These are phyloP conservation scores for Camptophora hylomeconis DNA, from an alignment of 2,329 filamentous ascomycete species.

Conservation along the genomic window DNA sequence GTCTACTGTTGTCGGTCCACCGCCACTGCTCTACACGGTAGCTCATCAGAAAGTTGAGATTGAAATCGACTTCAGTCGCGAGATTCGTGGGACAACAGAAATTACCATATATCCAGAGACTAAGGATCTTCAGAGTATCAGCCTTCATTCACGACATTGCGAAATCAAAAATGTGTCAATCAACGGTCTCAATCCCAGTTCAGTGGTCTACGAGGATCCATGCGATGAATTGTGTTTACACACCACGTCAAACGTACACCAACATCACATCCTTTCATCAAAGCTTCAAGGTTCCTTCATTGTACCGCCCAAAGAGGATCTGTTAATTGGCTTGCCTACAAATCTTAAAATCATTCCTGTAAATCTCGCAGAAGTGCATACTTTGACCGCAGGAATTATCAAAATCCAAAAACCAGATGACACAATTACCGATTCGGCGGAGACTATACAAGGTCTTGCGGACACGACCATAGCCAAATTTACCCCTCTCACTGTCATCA, in stretches of 20 bases:
- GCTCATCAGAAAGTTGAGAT: slow-evolving; percentile 79
- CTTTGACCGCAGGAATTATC: slow-evolving; percentile 35
- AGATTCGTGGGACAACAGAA: slow-evolving; percentile 66
- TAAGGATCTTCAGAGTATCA: slow-evolving; percentile 41
- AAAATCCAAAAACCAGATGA: slow-evolving; percentile 24
- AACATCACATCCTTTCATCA: slow-evolving; percentile 64
- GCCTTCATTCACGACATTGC: slow-evolving; percentile 51
- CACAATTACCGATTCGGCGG: slow-evolving; percentile 21
- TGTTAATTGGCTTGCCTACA: slow-evolving; percentile 47
- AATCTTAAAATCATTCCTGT: slow-evolving; percentile 27
- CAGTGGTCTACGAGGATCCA: slow-evolving; percentile 27
- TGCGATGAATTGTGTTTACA: slow-evolving; percentile 26
- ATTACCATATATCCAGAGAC: slow-evolving; percentile 61
- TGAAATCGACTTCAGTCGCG: slow-evolving; percentile 72
- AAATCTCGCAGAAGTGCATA: slow-evolving; percentile 48
- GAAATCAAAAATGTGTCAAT: slow-evolving; percentile 39
- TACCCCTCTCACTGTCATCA: slow-evolving; percentile 48
- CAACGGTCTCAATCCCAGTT: slow-evolving; percentile 26
- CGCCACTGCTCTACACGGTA: no score
- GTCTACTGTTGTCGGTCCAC: no score
- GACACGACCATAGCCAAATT: slow-evolving; percentile 36
- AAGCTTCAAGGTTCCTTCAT: slow-evolving; percentile 42
- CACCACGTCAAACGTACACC: slow-evolving; percentile 44
- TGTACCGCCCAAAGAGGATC: slow-evolving; percentile 40
- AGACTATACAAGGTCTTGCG: slow-evolving; percentile 21